A percentile compares a stretch with the other conserved stretches of the same genome.
Conservation (phyloP, 2,329 filamentous ascomycete genomes). For the Tolypocladium tundrense region DNA sequence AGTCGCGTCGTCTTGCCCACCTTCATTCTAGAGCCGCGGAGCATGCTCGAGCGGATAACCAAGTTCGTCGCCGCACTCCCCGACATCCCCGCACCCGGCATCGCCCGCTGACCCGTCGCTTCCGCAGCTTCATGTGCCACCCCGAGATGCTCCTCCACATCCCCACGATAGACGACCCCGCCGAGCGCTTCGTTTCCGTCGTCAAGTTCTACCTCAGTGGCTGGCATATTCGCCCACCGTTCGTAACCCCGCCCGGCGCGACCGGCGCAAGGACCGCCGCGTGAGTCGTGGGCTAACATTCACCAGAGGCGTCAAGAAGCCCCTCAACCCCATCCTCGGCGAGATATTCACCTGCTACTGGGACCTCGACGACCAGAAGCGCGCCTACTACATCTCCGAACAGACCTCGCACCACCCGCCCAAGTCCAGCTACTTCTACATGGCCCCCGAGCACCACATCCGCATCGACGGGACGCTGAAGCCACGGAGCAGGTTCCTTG, state of each 20-base stretch:
- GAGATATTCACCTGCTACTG: slow-evolving; percentile 94
- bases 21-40: slow-evolving; percentile 94
- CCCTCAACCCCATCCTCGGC: slow-evolving; percentile 89
- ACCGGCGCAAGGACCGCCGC: too few species aligned
- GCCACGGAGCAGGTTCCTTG: slow-evolving; percentile 86
- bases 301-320: slow-evolving; percentile 88
- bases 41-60: slow-evolving; percentile 97
- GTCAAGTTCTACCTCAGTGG: slow-evolving; percentile 97
- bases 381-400: slow-evolving; percentile 91
- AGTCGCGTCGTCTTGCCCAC: slow-evolving; percentile 91
- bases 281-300: background rate
- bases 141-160: slow-evolving; percentile 90
- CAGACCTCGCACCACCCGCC: slow-evolving; percentile 97
- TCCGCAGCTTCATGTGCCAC: slow-evolving; percentile 90
- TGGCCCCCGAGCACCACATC: slow-evolving; percentile 88
- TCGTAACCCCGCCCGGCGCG: slow-evolving; percentile 27
- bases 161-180: slow-evolving; percentile 76
- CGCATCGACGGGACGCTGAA: slow-evolving; percentile 93
- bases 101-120: slow-evolving; percentile 5
- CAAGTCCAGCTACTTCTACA: slow-evolving; percentile 98
- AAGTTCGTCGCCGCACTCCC: slow-evolving; percentile 52
- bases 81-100: background rate
- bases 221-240: slow-evolving; percentile 98
- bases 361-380: slow-evolving; percentile 76
- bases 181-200: slow-evolving; percentile 83